Evolutionary conservation across 2,329 filamentous ascomycete species (phyloP).

Genomic region (Clarireedia hainanense): DNA sequence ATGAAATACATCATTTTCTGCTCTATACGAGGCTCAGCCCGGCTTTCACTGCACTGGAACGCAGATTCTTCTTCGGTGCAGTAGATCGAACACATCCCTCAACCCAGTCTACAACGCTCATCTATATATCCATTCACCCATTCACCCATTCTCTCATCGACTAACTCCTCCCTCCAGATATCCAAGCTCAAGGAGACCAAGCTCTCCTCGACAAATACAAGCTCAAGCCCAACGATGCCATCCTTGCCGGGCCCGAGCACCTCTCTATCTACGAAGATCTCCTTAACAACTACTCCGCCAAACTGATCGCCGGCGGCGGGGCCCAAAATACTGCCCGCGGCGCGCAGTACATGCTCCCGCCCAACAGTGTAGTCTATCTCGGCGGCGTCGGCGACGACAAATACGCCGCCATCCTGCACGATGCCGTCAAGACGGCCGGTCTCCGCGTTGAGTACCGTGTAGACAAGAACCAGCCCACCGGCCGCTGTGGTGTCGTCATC

Average conservation of each 20-base stretch:
- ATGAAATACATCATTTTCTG: not conserved
- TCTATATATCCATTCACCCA: not conserved
- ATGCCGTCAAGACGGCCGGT: conserved; percentile 80
- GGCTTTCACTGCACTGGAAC: not conserved
- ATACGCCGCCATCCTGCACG: conserved; percentile 80
- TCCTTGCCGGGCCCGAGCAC: conserved; percentile 91
- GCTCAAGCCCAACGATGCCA: conserved; percentile 94
- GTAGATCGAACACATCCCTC: not conserved
- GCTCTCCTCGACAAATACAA: conserved; percentile 85
- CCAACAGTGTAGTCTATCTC: conserved; percentile 86
- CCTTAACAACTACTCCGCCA: conserved; percentile 83
- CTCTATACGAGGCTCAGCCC: not conserved
- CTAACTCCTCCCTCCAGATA: conserved; percentile 50
- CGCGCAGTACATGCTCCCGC: conserved; percentile 88
- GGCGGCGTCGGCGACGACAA: conserved; percentile 94
- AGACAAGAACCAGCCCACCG: conserved; percentile 75
- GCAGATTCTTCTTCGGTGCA: not conserved
- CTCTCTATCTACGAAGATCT: conserved; percentile 86
- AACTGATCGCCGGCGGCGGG: conserved; percentile 90
- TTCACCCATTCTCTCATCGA: not conserved
- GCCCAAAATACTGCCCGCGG: conserved; percentile 97
- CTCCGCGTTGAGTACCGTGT: conserved; percentile 92
- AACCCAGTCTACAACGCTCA: not conserved
- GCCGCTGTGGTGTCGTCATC: conserved; percentile 92
- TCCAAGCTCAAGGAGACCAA: conserved; percentile 78